Conservation (phyloP, 495 filamentous ascomycete species). For the Trypethelium eluteriae region DNA sequence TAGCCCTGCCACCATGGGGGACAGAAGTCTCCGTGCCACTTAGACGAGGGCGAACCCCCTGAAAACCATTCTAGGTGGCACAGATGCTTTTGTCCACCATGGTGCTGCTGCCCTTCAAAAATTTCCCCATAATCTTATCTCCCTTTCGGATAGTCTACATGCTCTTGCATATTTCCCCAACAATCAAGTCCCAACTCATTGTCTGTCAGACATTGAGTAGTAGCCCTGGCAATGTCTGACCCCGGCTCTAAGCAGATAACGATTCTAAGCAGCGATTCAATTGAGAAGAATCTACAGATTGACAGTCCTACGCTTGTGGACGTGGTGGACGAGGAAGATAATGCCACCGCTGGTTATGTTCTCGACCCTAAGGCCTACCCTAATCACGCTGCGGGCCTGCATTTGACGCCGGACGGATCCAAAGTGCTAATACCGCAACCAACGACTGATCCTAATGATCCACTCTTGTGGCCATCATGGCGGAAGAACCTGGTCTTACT, state of each 20-base stretch:
- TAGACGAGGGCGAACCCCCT: too few relatives aligned
- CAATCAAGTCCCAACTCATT: not conserved
- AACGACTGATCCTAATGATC: constrained; percentile 11
- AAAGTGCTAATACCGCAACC: constrained; percentile 22
- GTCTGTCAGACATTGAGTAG: not conserved
- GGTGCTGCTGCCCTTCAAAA: not conserved
- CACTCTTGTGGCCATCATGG: constrained; percentile 16
- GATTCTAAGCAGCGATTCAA: not conserved
- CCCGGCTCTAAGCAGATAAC: not conserved
- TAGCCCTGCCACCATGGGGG: not conserved
- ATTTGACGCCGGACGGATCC: constrained; percentile 14
- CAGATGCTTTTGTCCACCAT: too few relatives aligned
- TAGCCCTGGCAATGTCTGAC: not conserved
- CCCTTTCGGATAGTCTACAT: not conserved
- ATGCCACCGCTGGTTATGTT: constrained; percentile 18
- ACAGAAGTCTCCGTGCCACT: too few relatives aligned
- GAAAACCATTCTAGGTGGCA: too few relatives aligned
- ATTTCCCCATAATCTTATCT: not conserved
- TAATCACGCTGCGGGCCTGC: constrained; percentile 16
- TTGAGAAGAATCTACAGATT: not conserved
- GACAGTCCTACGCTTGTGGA: not conserved
- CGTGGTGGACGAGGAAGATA: constrained; percentile 3
- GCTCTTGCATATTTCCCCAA: not conserved
- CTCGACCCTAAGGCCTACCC: constrained; percentile 19
- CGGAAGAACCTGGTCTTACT: constrained; percentile 16